Conservation (phyloP, 163 green algal species). For the Chlorella variabilis region DNA sequence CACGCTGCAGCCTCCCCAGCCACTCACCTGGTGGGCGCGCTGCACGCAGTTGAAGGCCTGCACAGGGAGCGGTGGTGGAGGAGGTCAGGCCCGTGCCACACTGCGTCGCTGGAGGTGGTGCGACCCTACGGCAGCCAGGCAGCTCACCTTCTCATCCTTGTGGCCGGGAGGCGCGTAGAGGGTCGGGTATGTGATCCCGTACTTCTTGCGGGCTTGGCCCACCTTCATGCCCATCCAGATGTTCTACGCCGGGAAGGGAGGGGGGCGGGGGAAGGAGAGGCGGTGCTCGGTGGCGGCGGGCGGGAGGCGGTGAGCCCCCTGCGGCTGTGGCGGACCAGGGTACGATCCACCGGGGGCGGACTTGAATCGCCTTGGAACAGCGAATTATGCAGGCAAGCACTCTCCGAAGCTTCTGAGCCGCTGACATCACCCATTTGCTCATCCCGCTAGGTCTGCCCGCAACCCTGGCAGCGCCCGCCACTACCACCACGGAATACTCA, state of each 20-base stretch:
- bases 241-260: constrained; percentile 7
- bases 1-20: not conserved
- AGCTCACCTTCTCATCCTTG: constrained; percentile 12
- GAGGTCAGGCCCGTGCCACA: not conserved
- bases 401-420: no score
- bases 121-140: not conserved
- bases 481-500: not conserved
- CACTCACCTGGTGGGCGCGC: not conserved
- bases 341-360: no score
- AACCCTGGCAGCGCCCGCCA: not conserved
- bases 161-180: constrained; percentile 39
- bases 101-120: no score
- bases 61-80: no score
- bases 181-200: constrained; percentile 65
- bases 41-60: constrained; percentile 67
- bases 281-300: not conserved
- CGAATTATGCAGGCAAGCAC: no score
- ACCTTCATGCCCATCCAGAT: constrained; percentile 38
- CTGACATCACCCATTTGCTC: no score
- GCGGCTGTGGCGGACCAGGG: no score
- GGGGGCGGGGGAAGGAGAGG: not conserved
- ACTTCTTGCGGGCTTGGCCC: constrained; percentile 48
- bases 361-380: no score
- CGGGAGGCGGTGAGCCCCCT: not conserved
- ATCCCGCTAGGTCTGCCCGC: no score